A percentile compares a stretch with the other conserved stretches of the same genome.
These are phyloP conservation scores for Psilocybe mexicana DNA, from an alignment of 1,284 basidiomycete species.

Conservation along the genomic window DNA sequence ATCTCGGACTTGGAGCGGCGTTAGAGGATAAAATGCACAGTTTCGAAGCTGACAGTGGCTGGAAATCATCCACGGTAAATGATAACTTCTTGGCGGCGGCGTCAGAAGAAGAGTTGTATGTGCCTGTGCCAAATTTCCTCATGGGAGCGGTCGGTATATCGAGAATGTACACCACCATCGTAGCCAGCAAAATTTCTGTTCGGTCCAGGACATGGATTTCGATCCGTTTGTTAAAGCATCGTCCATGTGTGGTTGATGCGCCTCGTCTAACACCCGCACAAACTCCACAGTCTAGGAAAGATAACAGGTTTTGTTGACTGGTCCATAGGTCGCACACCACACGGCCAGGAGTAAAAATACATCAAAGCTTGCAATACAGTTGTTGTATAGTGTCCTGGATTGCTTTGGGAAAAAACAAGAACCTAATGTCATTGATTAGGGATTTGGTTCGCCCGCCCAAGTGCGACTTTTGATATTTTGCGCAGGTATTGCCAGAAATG, in stretches of 20 bases:
- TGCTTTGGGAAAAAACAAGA: neutral
- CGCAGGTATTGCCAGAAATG: too few species aligned
- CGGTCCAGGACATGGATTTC: neutral
- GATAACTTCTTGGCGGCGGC: conserved; percentile 5
- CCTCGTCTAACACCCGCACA: conserved; percentile 17
- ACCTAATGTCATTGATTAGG: neutral
- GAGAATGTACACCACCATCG: neutral
- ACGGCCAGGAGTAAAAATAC: conserved; percentile 11
- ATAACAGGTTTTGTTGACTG: neutral
- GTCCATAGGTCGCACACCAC: neutral
- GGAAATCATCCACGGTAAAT: neutral
- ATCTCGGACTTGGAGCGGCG: conserved; percentile 28
- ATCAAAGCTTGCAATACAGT: neutral
- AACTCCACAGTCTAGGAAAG: conserved; percentile 20
- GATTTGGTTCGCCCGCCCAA: too few species aligned
- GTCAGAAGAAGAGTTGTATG: conserved; percentile 2
- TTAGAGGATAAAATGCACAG: conserved; percentile 20
- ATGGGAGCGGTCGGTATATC: neutral
- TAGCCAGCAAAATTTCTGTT: neutral
- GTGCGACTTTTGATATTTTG: too few species aligned
- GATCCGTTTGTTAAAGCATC: neutral
- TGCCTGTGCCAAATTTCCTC: neutral
- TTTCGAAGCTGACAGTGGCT: neutral
- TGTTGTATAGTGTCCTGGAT: neutral
- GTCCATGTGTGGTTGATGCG: neutral